Evolutionary conservation across 306 rosid species (phyloP).

Genomic region (Lotus japonicus): DNA sequence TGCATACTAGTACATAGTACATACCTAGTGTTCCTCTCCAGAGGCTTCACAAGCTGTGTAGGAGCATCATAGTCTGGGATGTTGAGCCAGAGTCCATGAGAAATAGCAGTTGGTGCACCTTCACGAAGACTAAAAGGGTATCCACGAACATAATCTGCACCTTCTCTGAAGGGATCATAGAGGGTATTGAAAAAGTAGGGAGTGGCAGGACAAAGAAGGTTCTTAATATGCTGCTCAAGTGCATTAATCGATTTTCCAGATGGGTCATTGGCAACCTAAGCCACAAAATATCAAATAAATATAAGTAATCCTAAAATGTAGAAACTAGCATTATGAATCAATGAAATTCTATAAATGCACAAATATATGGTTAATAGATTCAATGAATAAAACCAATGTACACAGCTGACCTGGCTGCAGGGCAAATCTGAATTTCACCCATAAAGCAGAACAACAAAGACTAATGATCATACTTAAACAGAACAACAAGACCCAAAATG

Average conservation of each 20-base stretch:
- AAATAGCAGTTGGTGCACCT: conserved; percentile 75
- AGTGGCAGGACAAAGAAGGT: conserved; percentile 42
- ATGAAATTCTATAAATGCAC: background rate
- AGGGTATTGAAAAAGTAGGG: conserved; percentile 45
- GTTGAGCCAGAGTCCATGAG: conserved; percentile 94
- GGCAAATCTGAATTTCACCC: background rate
- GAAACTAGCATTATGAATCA: background rate
- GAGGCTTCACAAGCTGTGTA: conserved; percentile 90
- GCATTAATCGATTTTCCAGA: conserved; percentile 35
- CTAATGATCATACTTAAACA: background rate
- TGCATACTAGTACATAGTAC: too few species aligned
- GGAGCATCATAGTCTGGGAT: conserved; percentile 94
- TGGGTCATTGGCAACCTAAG: conserved; percentile 46
- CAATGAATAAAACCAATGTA: conserved; percentile 3
- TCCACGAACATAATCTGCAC: conserved; percentile 89
- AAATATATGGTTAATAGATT: background rate
- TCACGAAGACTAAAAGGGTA: conserved; percentile 87
- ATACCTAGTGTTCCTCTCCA: conserved; percentile 79
- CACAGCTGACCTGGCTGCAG: background rate
- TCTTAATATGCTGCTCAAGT: conserved; percentile 42
- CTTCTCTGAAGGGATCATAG: conserved; percentile 66
- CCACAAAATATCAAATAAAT: background rate
- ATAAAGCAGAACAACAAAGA: background rate
- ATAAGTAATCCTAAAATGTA: background rate
- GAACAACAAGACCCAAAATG: conserved; percentile 1